Base-by-base conservation (phyloP, 192 early-diverging fungal genomes). In the Helicostylum pulchrum region DNA sequence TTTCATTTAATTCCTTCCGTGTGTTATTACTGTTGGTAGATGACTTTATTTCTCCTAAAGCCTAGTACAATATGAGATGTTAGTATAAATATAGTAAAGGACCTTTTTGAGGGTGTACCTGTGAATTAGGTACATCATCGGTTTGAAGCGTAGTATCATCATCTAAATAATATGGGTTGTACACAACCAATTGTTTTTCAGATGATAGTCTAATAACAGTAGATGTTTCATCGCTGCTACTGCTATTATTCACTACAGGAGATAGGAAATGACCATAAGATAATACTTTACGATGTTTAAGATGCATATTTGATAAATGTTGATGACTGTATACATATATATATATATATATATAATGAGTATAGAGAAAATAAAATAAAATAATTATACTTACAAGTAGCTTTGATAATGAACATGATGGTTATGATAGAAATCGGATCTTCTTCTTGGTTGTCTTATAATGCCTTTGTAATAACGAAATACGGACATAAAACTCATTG, bases 1-100 rank as follows among this genome's bases (percentile, higher is more conserved):
- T 85, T 64, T 91, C 93, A 62, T 95, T 92, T 15, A 92, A 75
- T 74, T 99, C 95, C 51, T 87, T 82, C 43, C 91, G 93, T 58
- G 90, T 78, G 48, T 97, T 92, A 14, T 39, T 39, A 39, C 9
- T 39, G 6, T 6, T 39, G 9, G 36, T 39, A 39, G 36, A 39
- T 0, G 36, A 39, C 36, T 5, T 39, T 39, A 39, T 9, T 9
- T 39, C 36, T 9, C 7, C 5, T 39, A 39, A 26, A 26, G 26
- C 26, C 26, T 26, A 26, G 26, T 26, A 2, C 2, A 26, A 2
- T 26, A 26, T 26, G 26, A 26, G n/a, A 39, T 39, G 36, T 39
- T 10, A n/a, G n/a, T 39, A 39, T 9, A 39, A 9, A 39, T 39
- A 39, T 39, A 39, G 5, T 9, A 39, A 39, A 39, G 9, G 1